These are phyloP conservation scores for Tolypocladium ovalisporum DNA, from an alignment of 2,329 filamentous ascomycete genomes.

Conservation along the genomic window DNA sequence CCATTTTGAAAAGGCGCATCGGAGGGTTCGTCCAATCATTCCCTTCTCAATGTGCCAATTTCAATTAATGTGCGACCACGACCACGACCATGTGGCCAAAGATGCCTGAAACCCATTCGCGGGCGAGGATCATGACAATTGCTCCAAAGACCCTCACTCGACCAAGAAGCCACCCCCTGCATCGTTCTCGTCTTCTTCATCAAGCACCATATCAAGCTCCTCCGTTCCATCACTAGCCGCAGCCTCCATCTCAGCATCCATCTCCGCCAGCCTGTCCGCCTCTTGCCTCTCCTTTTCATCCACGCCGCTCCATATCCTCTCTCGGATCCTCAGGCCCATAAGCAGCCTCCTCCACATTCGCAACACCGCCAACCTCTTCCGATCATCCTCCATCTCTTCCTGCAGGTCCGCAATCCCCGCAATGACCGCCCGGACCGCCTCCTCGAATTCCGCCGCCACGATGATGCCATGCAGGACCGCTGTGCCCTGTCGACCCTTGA, in stretches of 20 bases:
- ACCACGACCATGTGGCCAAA: not conserved
- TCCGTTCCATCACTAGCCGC: slow-evolving; percentile 29
- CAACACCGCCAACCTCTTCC: slow-evolving; percentile 61
- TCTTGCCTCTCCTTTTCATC: slow-evolving; percentile 33
- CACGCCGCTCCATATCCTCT: slow-evolving; percentile 56
- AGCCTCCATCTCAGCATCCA: slow-evolving; percentile 22
- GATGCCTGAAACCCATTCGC: not conserved
- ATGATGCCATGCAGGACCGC: slow-evolving; percentile 72
- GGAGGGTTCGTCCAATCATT: no score
- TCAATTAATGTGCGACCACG: no score
- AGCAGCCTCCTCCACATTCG: slow-evolving; percentile 59
- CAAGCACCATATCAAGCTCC: slow-evolving; percentile 29
- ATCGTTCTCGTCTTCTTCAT: slow-evolving; percentile 25
- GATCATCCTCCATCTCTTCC: slow-evolving; percentile 54
- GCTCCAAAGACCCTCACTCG: slow-evolving; percentile 14
- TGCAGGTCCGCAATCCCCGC: slow-evolving; percentile 56
- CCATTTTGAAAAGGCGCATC: no score
- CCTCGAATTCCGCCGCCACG: slow-evolving; percentile 58
- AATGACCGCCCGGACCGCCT: slow-evolving; percentile 62
- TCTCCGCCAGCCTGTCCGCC: slow-evolving; percentile 23
- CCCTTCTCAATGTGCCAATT: no score
- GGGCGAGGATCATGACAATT: not conserved
- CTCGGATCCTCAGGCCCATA: slow-evolving; percentile 63
- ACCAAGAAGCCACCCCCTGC: slow-evolving; percentile 36
- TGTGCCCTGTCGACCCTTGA: slow-evolving; percentile 76